Evolutionary conservation across 2,329 filamentous ascomycete species (phyloP).

Genomic region (Immersiporthe knoxdaviesiana): DNA sequence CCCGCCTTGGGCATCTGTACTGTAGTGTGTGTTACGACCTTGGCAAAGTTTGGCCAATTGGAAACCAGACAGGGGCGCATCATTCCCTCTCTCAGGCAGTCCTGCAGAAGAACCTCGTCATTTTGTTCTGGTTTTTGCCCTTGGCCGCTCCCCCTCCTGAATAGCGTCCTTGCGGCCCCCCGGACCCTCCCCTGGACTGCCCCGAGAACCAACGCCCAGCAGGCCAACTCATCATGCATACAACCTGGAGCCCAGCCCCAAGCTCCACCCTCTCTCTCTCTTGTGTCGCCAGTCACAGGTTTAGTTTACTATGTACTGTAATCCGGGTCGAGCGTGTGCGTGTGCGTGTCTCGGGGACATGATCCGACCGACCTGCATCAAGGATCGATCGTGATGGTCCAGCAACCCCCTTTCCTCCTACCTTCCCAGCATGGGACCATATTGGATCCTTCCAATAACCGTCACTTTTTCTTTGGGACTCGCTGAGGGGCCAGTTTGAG

Average conservation of each 20-base stretch:
- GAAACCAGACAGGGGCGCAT: background rate
- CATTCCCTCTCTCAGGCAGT: background rate
- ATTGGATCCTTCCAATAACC: background rate
- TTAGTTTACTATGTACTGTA: no score
- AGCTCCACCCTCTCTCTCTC: no score
- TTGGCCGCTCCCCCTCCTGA: background rate
- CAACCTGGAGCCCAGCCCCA: background rate
- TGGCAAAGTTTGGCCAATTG: constrained; percentile 1
- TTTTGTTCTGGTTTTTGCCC: background rate
- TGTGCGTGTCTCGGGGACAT: background rate
- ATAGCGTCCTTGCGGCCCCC: no score
- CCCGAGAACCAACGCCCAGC: background rate
- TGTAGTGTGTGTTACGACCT: background rate
- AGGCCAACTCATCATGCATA: constrained; percentile 25
- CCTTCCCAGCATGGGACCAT: background rate
- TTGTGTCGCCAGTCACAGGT: background rate
- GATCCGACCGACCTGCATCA: background rate
- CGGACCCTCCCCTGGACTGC: no score
- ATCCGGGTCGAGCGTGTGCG: background rate
- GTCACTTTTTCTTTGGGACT: background rate
- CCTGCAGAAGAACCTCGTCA: background rate
- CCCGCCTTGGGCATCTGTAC: background rate
- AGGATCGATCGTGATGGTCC: background rate
- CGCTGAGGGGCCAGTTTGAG: background rate
- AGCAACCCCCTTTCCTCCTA: background rate